Percentiles rank a stretch among this genome's conserved stretches.
Evolutionary conservation across 2,329 filamentous ascomycete species (phyloP).

Genomic region (Pestalotiopsis sp.): DNA sequence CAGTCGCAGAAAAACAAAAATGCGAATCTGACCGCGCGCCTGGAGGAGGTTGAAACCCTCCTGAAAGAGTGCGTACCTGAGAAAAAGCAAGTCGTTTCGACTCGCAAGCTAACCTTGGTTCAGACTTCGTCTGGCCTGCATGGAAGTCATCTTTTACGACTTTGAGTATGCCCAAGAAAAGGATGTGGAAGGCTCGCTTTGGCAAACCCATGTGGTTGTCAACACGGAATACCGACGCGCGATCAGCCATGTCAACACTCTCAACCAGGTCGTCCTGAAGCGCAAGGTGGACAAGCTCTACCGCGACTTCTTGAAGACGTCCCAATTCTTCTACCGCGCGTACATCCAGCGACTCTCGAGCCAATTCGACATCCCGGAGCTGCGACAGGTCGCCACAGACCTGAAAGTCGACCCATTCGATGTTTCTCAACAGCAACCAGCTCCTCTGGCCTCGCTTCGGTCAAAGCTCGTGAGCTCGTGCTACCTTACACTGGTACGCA

Average conservation of each 20-base stretch:
- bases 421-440: conserved; percentile 47
- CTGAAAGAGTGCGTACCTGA: conserved; percentile 32
- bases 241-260: conserved; percentile 57
- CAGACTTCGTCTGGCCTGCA: conserved; percentile 72
- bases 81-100: neutral
- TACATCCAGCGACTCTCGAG: conserved; percentile 78
- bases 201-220: conserved; percentile 77
- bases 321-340: conserved; percentile 85
- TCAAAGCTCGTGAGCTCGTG: conserved; percentile 72
- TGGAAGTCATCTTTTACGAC: conserved; percentile 73
- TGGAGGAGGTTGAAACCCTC: conserved; percentile 32
- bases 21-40: conserved; percentile 30
- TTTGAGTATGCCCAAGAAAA: conserved; percentile 65
- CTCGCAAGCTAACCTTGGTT: conserved; percentile 18
- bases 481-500: conserved; percentile 79
- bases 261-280: conserved; percentile 61
- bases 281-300: conserved; percentile 84
- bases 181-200: conserved; percentile 72
- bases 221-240: conserved; percentile 78
- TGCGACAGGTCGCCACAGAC: conserved; percentile 45
- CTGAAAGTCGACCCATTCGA: conserved; percentile 46
- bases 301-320: conserved; percentile 81
- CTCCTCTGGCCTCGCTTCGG: conserved; percentile 46
- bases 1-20: conserved; percentile 1
- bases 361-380: conserved; percentile 56